These are phyloP conservation scores for Trichoderma endophyticum DNA, from an alignment of 2,329 filamentous ascomycete species.

Conservation along the genomic window DNA sequence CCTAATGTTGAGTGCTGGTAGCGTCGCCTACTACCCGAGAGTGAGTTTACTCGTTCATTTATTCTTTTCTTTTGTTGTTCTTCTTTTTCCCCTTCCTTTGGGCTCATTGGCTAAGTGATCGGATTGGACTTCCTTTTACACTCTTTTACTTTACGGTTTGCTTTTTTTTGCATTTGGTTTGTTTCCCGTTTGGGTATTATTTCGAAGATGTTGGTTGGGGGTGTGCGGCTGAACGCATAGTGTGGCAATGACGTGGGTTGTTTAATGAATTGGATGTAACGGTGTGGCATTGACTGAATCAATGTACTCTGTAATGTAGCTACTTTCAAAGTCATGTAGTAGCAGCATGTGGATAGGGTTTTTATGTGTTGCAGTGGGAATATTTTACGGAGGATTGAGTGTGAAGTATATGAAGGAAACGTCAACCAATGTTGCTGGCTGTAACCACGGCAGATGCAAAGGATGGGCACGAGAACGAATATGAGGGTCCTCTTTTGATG, in stretches of 20 bases:
- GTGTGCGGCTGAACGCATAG: neutral
- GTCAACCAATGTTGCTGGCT: too few species aligned
- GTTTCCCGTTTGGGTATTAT: neutral
- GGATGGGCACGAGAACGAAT: neutral
- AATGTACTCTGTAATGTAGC: neutral
- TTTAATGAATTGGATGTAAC: slow-evolving; percentile 3
- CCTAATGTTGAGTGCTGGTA: neutral
- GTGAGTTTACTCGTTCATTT: neutral
- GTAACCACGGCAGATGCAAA: neutral
- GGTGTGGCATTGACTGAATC: neutral
- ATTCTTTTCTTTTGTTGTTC: neutral
- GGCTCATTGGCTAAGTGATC: neutral
- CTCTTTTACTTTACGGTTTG: neutral
- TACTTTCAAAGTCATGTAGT: neutral
- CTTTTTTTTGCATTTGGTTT: neutral
- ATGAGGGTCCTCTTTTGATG: neutral
- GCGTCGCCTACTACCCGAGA: neutral
- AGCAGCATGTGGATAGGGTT: neutral
- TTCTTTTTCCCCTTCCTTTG: neutral
- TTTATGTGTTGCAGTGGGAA: neutral
- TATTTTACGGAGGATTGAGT: neutral
- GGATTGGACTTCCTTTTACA: neutral
- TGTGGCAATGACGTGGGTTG: neutral
- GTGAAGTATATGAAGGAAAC: neutral
- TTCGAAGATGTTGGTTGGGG: neutral